phyloP scores from a whole-genome alignment of 306 rosid species.

The Vigna radiata region DNA sequence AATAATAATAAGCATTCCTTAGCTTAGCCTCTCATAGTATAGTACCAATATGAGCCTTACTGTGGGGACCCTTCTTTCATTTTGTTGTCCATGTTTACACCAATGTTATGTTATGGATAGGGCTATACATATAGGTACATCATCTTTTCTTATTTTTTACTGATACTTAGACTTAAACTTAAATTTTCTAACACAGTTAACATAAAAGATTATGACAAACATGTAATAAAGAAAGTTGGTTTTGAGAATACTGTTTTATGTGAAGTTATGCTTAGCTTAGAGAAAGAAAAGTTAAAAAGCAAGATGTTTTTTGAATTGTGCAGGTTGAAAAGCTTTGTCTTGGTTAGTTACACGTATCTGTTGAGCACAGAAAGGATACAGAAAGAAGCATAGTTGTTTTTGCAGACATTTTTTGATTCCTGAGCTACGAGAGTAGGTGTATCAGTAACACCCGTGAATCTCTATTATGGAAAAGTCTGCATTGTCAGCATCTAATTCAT shows the following conservation, averaged over 20 bases:
- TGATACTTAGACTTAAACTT: too few species aligned
- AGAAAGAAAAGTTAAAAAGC: too few species aligned
- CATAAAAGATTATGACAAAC: background rate
- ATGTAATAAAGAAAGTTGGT: too few species aligned
- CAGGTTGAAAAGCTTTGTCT: too few species aligned
- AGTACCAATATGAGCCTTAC: slow-evolving; percentile 47
- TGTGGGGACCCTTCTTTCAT: slow-evolving; percentile 52
- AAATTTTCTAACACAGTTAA: too few species aligned
- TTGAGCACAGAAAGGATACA: background rate
- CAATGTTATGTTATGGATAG: slow-evolving; percentile 12
- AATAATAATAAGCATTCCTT: slow-evolving; percentile 43
- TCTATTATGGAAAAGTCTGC: background rate
- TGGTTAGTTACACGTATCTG: background rate
- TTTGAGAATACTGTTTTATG: too few species aligned
- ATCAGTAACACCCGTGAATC: background rate
- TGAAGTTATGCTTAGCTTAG: too few species aligned
- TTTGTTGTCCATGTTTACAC: slow-evolving; percentile 48
- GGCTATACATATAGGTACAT: too few species aligned
- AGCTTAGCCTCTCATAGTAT: slow-evolving; percentile 8
- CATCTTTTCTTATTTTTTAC: too few species aligned
- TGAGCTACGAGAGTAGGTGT: background rate
- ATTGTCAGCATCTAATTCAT: background rate
- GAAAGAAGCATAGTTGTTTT: background rate
- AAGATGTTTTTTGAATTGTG: too few species aligned
- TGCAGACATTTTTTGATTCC: background rate